Evolutionary conservation across 108 stramenopile genomes (phyloP), one percentile per base, ranked within the genome.

Genomic region (Chaetoceros muelleri): DNA sequence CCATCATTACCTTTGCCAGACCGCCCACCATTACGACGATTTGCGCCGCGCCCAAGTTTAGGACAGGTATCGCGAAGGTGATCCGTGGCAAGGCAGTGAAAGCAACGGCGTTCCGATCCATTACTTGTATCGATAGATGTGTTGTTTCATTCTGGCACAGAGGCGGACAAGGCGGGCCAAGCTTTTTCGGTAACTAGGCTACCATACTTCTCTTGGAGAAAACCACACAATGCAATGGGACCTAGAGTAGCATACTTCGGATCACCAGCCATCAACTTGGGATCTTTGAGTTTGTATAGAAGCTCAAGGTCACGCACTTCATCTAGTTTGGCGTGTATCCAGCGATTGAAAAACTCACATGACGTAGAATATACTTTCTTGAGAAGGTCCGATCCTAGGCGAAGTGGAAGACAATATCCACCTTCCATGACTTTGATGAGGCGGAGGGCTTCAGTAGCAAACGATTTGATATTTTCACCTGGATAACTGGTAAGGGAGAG

Each of bases 401-500:
- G 5, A 40, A 22, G 21, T 24, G 44, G 2, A 21, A 58, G 2
- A 23, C 31, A 30, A 25, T 45, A 58, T 1, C 25, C 57, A 3
- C 40, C 34, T 24, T 58, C 31, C 40, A 46, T 44, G 21, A 58
- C 25, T 18, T 46, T 44, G 1, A 58, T 44, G 1, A 46, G 24
- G 17, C 21, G 20, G 3, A 46, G 57, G 40, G 13, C 40, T 46
- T 58, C 44, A 1, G 40, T 58, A 2, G 21, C 20, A 24, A 58
- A 45, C 1, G 44, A 34, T 21, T 24, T 3, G 1, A 58, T 44
- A 46, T 58, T 45, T 23, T 58, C 57, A 3, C 44, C 57, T 23
- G 57, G 44, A 58, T 24, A 58, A 21, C 20, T 1, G 23, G 24
- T 34, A 10, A 24, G 44, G 10, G 21, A 45, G 1, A 58, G 13